Base-by-base conservation (phyloP, 805 yeast genomes). In the Teunomyces tritomae region DNA sequence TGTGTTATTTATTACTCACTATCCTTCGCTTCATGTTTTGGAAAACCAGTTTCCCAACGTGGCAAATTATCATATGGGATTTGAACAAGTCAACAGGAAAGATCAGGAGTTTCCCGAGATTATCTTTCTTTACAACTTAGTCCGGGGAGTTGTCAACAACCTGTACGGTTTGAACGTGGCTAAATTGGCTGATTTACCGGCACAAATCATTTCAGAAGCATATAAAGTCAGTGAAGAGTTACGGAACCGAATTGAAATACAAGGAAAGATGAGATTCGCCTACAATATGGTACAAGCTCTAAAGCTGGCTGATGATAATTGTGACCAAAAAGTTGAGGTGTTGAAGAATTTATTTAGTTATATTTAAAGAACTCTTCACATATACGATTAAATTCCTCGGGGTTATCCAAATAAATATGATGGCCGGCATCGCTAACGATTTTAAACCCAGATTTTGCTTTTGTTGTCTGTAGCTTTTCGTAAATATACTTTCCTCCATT, bases 81-180 rank as follows among this genome's bases (percentile, higher is more conserved):
- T 72, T 56, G 57, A 76, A 11, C 76, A 76, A 53, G 65, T 69
- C 13, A 54, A 58, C n/a, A 62, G 63, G 29, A 55, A 53, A 3
- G 65, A 68, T 2, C 54, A 50, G 11, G 60, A 63, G 30, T 68
- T 65, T 54, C 73, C 74, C 1, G 73, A 71, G 37, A 65, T 73
- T 7, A 52, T 71, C 9, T 73, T 73, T 46, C 56, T 73, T 35
- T 73, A 72, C 53, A 68, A 61, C 36, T 52, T 73, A 30, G 70
- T 59, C 5, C 43, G 49, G 13, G 78, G 78, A 1, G 73, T 69
- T 8, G 67, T 70, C 16, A 64, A 78, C 36, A 77, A 83, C 46
- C 87, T 91, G 47, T 89, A 85, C 63, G 97, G 97, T 1, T 70
- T 91, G 30, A 88, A 90, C 59, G 96, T 89, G 33, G 97, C 96